Evolutionary conservation across 345 rosid species (phyloP).

Genomic region (Aquilaria malaccensis): DNA sequence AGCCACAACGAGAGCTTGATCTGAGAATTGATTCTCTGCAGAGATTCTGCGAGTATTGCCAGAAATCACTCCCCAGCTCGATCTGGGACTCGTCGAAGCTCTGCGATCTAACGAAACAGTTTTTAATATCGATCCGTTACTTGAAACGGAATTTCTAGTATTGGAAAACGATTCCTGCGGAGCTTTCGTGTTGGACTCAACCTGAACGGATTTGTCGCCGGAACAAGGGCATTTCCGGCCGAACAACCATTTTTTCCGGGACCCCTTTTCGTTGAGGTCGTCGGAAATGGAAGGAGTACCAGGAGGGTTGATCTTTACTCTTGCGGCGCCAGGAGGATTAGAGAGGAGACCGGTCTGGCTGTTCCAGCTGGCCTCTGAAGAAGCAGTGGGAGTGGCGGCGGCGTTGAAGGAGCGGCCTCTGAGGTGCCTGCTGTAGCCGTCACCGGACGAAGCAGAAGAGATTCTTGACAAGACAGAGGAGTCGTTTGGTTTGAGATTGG

Average conservation of each 20-base stretch:
- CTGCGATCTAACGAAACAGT: no score
- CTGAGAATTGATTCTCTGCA: conserved; percentile 19
- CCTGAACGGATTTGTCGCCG: conserved; percentile 66
- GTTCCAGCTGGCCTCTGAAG: conserved; percentile 92
- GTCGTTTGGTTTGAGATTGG: conserved; percentile 20
- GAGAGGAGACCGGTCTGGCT: conserved; percentile 69
- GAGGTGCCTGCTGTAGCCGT: conserved; percentile 36
- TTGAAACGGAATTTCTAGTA: no score
- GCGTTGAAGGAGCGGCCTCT: conserved; percentile 42
- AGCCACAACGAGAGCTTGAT: background rate
- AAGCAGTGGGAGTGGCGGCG: conserved; percentile 42
- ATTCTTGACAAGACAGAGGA: conserved; percentile 29
- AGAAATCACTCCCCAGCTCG: background rate
- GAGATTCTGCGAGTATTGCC: conserved; percentile 14
- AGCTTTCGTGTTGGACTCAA: conserved; percentile 32
- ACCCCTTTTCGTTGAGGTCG: conserved; percentile 16
- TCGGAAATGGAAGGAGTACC: background rate
- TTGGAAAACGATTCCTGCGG: background rate
- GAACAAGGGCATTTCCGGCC: conserved; percentile 63
- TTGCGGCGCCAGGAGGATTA: conserved; percentile 50
- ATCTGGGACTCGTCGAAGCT: background rate
- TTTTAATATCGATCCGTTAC: no score
- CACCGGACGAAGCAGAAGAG: conserved; percentile 45
- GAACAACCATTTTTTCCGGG: conserved; percentile 31
- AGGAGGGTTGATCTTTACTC: conserved; percentile 30